These are phyloP conservation scores for Fusarium subglutinans DNA, from an alignment of 2,329 filamentous ascomycete species.

Conservation along the genomic window DNA sequence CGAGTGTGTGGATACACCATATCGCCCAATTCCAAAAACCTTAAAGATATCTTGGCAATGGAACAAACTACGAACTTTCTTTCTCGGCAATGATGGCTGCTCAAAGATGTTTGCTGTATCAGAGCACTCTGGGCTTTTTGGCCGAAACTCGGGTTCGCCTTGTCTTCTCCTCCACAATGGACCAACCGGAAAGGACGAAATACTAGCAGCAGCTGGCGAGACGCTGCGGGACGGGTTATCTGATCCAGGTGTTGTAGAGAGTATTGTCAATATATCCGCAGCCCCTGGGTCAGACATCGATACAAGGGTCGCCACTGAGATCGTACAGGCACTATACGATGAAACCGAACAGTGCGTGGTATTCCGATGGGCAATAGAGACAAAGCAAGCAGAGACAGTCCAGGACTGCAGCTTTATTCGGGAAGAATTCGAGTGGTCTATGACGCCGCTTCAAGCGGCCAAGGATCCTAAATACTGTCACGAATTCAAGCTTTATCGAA, in stretches of 20 bases:
- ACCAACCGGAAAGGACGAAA: constrained; percentile 23
- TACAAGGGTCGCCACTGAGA: constrained; percentile 21
- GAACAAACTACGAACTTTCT: constrained; percentile 32
- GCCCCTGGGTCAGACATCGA: constrained; percentile 18
- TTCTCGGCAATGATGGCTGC: constrained; percentile 21
- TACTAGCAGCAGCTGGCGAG: constrained; percentile 28
- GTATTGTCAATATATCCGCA: constrained; percentile 28
- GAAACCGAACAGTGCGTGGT: constrained; percentile 22
- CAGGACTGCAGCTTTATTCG: constrained; percentile 19
- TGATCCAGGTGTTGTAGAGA: constrained; percentile 21
- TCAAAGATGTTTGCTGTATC: constrained; percentile 33
- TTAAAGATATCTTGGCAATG: constrained; percentile 36
- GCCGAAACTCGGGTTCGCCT: constrained; percentile 15
- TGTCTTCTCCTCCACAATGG: constrained; percentile 31
- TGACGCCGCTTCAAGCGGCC: constrained; percentile 18
- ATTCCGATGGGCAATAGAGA: constrained; percentile 31
- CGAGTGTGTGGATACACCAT: constrained; percentile 23
- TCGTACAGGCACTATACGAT: constrained; percentile 23
- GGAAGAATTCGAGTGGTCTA: constrained; percentile 32
- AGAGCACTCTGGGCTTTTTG: constrained; percentile 29
- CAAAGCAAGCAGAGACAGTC: constrained; percentile 4
- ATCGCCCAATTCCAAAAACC: constrained; percentile 16
- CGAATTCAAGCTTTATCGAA: constrained; percentile 33
- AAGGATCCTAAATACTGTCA: constrained; percentile 26
- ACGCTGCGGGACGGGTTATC: constrained; percentile 18